Evolutionary conservation across 2,329 filamentous ascomycete species (phyloP), one percentile per base, ranked within the genome.

Genomic region (Fusarium sp.): DNA sequence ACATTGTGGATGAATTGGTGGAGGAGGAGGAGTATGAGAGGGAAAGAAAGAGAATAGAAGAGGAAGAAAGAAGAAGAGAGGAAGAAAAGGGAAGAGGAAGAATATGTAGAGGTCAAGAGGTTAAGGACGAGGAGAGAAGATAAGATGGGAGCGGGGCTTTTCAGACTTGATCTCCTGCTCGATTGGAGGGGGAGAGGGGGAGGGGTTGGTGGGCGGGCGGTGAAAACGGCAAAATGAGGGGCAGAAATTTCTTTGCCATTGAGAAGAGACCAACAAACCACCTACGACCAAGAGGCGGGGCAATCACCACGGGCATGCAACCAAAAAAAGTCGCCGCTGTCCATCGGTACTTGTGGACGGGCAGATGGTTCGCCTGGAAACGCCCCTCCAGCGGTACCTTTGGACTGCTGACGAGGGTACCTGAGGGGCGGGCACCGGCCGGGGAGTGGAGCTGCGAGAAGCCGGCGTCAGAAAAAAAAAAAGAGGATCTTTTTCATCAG

Each of bases 1-100:
- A 85, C 90, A 92, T 92, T 80, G 78, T 88, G 82, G 70, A 57
- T 74, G 61, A 73, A 75, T 78, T 69, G 68, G 71, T 68, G 77
- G 76, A 69, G 77, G 66, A 68, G 71, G 68, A 77, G 67, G 73
- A 76, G 64, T 69, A 63, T 66, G 72, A 74, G 69, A 68, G 72
- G 64, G 72, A 73, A 74, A 70, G 73, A 77, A 72, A 69, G 77
- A 72, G 74, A 76, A 65, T 72, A 65, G 58, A 71, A 63, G 45
- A 64, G 61, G 73, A 60, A 71, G 72, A 60, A 71, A 67, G 69
- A 72, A 68, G 67, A 45, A 37, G 39, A 59, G 20, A 43, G 57
- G 72, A 66, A 50, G 48, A 65, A 58, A 66, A 64, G 64, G 74
- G 65, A 72, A 61, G 72, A 73, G 75, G 77, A 75, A 72, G 74